Percentiles rank a stretch among this genome's conserved stretches.
Conservation (phyloP, 1,139 yeast genomes). For the Candida smagusa region DNA sequence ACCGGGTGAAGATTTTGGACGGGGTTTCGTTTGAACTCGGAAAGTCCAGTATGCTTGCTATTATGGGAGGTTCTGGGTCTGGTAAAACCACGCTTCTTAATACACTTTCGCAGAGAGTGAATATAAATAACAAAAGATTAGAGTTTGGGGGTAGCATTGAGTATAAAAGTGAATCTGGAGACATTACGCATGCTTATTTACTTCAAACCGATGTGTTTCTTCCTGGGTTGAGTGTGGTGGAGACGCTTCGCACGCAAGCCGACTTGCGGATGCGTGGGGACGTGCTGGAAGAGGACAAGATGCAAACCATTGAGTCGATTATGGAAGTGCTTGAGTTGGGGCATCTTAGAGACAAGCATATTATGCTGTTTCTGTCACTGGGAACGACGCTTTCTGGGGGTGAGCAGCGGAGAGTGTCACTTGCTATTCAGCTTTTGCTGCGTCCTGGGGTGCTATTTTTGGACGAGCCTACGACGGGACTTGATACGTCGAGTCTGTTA, state of each 20-base stretch:
- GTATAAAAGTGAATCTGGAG: conserved; percentile 13
- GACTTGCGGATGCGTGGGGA: conserved; percentile 55
- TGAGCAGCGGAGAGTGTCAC: conserved; percentile 21
- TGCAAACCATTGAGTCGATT: conserved; percentile 53
- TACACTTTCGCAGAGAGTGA: conserved; percentile 61
- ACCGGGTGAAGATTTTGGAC: conserved; percentile 22
- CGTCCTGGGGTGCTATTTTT: conserved; percentile 21
- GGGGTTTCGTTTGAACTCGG: conserved; percentile 56
- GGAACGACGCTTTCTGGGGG: conserved; percentile 15
- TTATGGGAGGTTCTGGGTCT: conserved; percentile 82
- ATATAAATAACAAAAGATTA: conserved; percentile 28
- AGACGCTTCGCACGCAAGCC: conserved; percentile 68
- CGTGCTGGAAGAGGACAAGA: conserved; percentile 39
- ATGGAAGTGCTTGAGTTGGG: conserved; percentile 34
- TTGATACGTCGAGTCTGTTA: conserved; percentile 22
- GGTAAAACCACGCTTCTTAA: conserved; percentile 84
- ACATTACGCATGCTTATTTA: conserved; percentile 61
- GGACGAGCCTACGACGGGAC: conserved; percentile 27
- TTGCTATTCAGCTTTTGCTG: conserved; percentile 22
- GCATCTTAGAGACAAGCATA: conserved; percentile 7
- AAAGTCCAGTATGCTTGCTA: conserved; percentile 56
- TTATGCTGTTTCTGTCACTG: not conserved
- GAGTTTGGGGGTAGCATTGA: conserved; percentile 29
- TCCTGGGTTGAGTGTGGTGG: conserved; percentile 69
- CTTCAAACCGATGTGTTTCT: conserved; percentile 74